Evolutionary conservation across 2,329 filamentous ascomycete genomes (phyloP), one percentile per base, ranked within the genome.

Genomic region (Penicillium sp.): DNA sequence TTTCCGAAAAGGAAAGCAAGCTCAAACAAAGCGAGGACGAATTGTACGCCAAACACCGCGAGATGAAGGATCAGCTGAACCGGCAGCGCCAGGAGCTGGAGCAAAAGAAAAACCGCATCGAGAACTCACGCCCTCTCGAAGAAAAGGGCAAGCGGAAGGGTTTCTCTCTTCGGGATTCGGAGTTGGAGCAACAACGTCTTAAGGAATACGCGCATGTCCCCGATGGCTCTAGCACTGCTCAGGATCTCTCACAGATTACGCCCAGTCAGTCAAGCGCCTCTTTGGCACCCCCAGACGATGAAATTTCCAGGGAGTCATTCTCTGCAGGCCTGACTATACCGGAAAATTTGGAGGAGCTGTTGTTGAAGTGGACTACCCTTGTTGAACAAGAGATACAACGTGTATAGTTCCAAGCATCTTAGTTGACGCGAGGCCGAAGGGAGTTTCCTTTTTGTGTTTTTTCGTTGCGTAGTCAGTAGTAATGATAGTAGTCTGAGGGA

Each of bases 31-130:
- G 92, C 83, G 94, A 99, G 79, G 94, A 99, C 77, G 94, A 99
- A 83, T 82, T 99, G 55, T 97, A 97, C 73, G 92, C 94, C 64
- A 89, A 94, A 68, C 94, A 99, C 82, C 88, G 93, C 74, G 94
- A 99, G 83, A 99, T 99, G 94, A 99, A 97, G 85, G 94, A 99
- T 74, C 93, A 97, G 78, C 86, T 99, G 69, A 94, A 99, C 72
- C 88, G 92, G 74, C 93, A 97, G 83, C 88, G 92, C 75, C 78
- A 86, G 75, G 94, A 99, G 77, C 86, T 99, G 72, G 94, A 99
- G 76, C 94, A 99, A 81, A 99, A 97, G 90, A 99, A 99, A 83
- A 78, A 85, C 64, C 88, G 94, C 70, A 83, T 99, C 80, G 94
- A 99, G 79, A 96, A 89, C 74, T 94, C 94, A 71, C 86, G 94